Evolutionary conservation across 768 basidiomycete species (phyloP).

Genomic region (Tylopilus subfusipes): DNA sequence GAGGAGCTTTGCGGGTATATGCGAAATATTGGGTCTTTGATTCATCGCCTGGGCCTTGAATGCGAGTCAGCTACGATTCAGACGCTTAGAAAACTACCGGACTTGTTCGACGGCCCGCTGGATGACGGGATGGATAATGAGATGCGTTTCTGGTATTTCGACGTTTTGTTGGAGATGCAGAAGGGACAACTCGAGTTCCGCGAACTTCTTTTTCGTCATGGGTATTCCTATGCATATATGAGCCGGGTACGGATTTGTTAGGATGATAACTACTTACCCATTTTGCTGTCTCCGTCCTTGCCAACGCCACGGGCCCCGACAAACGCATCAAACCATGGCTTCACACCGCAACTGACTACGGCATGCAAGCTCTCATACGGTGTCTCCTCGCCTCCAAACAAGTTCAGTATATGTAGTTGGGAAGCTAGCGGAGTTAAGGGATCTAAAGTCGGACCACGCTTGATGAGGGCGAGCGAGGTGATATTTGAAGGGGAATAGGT

Average conservation of each 20-base stretch:
- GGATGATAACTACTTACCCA: conserved; percentile 49
- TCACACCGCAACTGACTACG: conserved; percentile 91
- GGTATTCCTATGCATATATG: conserved; percentile 62
- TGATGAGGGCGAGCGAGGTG: conserved; percentile 92
- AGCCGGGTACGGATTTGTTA: not conserved
- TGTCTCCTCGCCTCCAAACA: conserved; percentile 84
- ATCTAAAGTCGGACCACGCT: conserved; percentile 82
- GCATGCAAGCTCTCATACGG: conserved; percentile 96
- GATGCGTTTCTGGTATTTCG: conserved; percentile 95
- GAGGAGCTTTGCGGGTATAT: conserved; percentile 68
- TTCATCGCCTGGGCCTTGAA: conserved; percentile 45
- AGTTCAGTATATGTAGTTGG: conserved; percentile 89
- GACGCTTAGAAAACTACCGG: conserved; percentile 12
- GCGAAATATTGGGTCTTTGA: conserved; percentile 69
- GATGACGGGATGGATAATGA: conserved; percentile 87
- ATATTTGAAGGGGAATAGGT: conserved; percentile 76
- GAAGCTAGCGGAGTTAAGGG: conserved; percentile 71
- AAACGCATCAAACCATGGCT: conserved; percentile 98
- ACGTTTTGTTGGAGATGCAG: conserved; percentile 98
- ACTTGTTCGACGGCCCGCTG: conserved; percentile 80
- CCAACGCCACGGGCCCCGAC: conserved; percentile 77
- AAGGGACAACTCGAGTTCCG: conserved; percentile 91
- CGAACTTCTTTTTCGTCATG: conserved; percentile 99
- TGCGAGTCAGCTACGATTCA: conserved; percentile 29
- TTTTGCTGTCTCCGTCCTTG: conserved; percentile 77